Conservation (phyloP, 805 yeast genomes). For the Zygoascus ofunaensis region DNA sequence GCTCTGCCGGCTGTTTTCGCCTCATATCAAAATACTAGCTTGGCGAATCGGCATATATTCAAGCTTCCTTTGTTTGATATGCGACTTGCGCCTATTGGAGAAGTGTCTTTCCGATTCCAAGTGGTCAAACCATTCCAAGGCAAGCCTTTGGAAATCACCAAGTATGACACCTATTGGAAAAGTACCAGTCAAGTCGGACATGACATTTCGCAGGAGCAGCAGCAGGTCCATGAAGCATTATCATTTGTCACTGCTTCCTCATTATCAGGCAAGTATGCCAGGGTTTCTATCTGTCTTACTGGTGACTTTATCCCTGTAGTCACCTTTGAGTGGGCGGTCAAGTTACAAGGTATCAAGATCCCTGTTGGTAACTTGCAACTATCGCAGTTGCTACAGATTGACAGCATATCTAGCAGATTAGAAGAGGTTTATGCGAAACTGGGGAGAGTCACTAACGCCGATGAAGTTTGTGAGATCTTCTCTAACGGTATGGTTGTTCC, state of each 20-base stretch:
- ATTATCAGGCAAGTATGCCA: conserved; percentile 67
- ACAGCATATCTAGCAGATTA: conserved; percentile 11
- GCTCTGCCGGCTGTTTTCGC: conserved; percentile 52
- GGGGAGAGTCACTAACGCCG: conserved; percentile 15
- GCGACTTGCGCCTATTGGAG: conserved; percentile 74
- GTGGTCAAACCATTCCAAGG: conserved; percentile 87
- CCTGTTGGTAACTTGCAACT: conserved; percentile 50
- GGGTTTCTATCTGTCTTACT: conserved; percentile 59
- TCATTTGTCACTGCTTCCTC: conserved; percentile 90
- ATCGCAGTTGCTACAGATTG: conserved; percentile 3
- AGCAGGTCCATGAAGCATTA: conserved; percentile 28
- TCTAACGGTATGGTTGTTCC: conserved; percentile 46
- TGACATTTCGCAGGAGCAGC: conserved; percentile 8
- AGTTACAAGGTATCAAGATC: conserved; percentile 36
- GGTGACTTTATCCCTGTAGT: conserved; percentile 82
- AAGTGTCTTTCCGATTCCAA: conserved; percentile 64
- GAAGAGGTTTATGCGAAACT: conserved; percentile 23
- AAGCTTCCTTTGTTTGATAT: conserved; percentile 73
- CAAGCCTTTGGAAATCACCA: conserved; percentile 71
- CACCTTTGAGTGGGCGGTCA: conserved; percentile 14
- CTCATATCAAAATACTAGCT: conserved; percentile 20
- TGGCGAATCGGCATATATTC: conserved; percentile 21
- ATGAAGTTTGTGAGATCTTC: conserved; percentile 2
- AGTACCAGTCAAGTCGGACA: conserved; percentile 52
- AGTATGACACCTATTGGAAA: conserved; percentile 96